These are phyloP conservation scores for Rostrohypoxylon terebratum DNA, from an alignment of 495 filamentous ascomycete species.

Conservation along the genomic window DNA sequence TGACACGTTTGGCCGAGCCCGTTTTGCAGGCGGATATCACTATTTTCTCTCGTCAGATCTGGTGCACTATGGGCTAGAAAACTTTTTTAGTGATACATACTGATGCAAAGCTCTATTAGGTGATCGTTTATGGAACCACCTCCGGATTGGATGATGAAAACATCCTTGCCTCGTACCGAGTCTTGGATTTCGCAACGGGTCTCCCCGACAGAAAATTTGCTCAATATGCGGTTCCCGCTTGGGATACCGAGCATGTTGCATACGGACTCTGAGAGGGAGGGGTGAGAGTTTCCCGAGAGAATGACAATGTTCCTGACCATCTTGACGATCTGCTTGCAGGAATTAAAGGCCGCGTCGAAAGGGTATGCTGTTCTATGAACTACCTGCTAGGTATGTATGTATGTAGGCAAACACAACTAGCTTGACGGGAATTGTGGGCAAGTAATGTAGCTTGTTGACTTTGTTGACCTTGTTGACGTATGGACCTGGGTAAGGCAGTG, in stretches of 20 bases:
- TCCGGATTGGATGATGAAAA: conserved; percentile 95
- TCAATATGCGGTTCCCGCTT: conserved; percentile 80
- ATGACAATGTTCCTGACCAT: conserved; percentile 98
- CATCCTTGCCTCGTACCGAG: conserved; percentile 96
- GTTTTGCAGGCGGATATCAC: conserved; percentile 96
- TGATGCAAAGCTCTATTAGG: conserved; percentile 95
- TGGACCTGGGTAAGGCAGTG: background rate
- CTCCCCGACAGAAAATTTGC: conserved; percentile 94
- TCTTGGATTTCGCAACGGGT: conserved; percentile 95
- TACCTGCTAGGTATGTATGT: background rate
- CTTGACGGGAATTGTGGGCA: conserved; percentile 1
- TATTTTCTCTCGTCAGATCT: conserved; percentile 31
- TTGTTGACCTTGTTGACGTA: conserved; percentile 6
- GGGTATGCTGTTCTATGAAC: background rate
- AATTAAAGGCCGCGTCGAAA: conserved; percentile 32
- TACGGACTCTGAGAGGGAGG: conserved; percentile 83
- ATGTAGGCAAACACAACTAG: conserved; percentile 8
- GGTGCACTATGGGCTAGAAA: conserved; percentile 2
- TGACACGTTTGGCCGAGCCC: conserved; percentile 89
- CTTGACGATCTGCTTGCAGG: conserved; percentile 38
- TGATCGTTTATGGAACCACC: conserved; percentile 94
- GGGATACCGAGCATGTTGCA: conserved; percentile 89
- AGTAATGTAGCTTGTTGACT: conserved; percentile 10
- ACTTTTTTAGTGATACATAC: conserved; percentile 44
- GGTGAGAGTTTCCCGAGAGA: conserved; percentile 93